These are phyloP conservation scores for Claviceps sp. DNA, from an alignment of 2,329 filamentous ascomycete species.

Conservation along the genomic window DNA sequence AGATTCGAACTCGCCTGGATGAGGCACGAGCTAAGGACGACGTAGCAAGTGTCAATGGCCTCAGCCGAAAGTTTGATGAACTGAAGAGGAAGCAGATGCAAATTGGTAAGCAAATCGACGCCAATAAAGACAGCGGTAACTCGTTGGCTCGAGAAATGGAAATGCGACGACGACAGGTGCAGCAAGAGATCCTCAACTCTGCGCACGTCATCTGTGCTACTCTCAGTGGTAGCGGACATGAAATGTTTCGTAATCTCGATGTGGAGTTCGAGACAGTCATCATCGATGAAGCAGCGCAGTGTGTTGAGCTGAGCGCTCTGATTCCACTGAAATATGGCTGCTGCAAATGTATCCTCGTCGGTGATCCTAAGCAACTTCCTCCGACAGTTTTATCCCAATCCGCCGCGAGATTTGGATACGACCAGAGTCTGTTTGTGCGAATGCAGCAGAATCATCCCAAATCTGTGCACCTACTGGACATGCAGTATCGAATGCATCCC, in stretches of 20 bases:
- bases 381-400: conserved; percentile 92
- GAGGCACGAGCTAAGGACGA: conserved; percentile 45
- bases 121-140: conserved; percentile 73
- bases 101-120: conserved; percentile 75
- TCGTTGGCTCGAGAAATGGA: conserved; percentile 73
- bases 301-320: conserved; percentile 88
- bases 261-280: conserved; percentile 98
- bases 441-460: conserved; percentile 90
- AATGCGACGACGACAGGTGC: conserved; percentile 67
- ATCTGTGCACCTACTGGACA: conserved; percentile 88
- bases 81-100: conserved; percentile 60
- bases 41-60: conserved; percentile 30
- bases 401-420: conserved; percentile 84
- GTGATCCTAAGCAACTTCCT: conserved; percentile 92
- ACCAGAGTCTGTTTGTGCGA: conserved; percentile 94
- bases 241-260: conserved; percentile 88
- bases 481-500: conserved; percentile 98
- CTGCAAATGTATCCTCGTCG: conserved; percentile 90
- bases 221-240: conserved; percentile 87
- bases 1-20: conserved; percentile 59
- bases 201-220: conserved; percentile 93
- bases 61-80: conserved; percentile 66
- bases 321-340: conserved; percentile 97
- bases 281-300: conserved; percentile 96
- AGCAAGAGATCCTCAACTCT: conserved; percentile 81